phyloP scores from a whole-genome alignment of 148 eudicot species.

The Cornus kousa region DNA sequence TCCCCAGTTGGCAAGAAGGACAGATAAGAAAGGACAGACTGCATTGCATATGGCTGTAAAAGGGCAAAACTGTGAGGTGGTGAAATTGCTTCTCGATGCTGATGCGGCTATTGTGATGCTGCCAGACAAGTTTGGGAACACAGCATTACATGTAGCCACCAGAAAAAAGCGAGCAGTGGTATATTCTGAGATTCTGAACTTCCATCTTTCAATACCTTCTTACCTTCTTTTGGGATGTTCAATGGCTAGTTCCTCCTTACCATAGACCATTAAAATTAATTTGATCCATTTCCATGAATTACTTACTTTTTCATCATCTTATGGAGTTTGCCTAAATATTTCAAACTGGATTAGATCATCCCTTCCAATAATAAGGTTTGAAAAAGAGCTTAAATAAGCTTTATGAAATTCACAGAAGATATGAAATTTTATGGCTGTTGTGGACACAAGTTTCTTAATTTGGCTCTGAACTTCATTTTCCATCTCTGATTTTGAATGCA shows the following conservation, averaged over 20 bases:
- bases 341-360: not conserved
- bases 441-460: not conserved
- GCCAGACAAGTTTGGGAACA: constrained; percentile 82
- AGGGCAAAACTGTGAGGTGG: constrained; percentile 76
- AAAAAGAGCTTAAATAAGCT: not conserved
- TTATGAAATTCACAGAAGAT: not conserved
- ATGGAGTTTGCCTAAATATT: not conserved
- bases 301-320: not conserved
- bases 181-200: constrained; percentile 5
- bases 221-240: not conserved
- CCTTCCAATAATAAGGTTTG: not conserved
- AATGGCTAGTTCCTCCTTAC: not conserved
- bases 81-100: constrained; percentile 71
- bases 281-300: not conserved
- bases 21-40: constrained; percentile 85
- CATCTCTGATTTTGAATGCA: no score
- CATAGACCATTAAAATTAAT: not conserved
- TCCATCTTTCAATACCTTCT: not conserved
- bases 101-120: constrained; percentile 80
- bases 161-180: constrained; percentile 85
- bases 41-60: constrained; percentile 91
- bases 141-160: constrained; percentile 84
- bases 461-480: not conserved
- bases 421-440: not conserved
- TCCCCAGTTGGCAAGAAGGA: constrained; percentile 67